Conservation (phyloP, 2,329 filamentous ascomycete species). For the Talaromyces funiculosus region DNA sequence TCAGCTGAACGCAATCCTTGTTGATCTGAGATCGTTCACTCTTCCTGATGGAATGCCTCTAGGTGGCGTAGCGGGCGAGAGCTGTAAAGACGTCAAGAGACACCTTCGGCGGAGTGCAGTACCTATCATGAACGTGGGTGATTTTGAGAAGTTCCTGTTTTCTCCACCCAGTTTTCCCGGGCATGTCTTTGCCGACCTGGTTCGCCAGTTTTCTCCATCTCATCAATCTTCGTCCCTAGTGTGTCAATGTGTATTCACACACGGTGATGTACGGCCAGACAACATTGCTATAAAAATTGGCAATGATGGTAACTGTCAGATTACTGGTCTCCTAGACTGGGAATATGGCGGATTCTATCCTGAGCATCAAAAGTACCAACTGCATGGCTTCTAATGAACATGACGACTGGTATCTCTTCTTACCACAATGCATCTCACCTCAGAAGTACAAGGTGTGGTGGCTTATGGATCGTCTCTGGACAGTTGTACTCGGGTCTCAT, state of each 20-base stretch:
- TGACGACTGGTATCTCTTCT: constrained; percentile 26
- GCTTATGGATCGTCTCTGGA: constrained; percentile 21
- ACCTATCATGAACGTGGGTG: too few species aligned
- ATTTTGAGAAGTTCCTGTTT: too few species aligned
- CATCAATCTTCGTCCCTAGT: constrained; percentile 19
- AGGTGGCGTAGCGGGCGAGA: constrained; percentile 24
- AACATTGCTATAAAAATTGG: constrained; percentile 21
- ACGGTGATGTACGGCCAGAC: constrained; percentile 23
- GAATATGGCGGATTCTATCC: constrained; percentile 30
- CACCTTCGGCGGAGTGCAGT: too few species aligned
- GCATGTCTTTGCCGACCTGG: too few species aligned
- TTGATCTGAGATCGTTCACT: constrained; percentile 18
- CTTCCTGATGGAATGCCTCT: constrained; percentile 16
- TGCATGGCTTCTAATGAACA: constrained; percentile 27
- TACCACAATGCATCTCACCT: constrained; percentile 23
- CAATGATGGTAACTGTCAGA: constrained; percentile 13
- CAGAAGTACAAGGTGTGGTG: constrained; percentile 18
- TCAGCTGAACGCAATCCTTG: constrained; percentile 17
- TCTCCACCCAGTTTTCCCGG: constrained; percentile 21
- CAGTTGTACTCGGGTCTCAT: constrained; percentile 17
- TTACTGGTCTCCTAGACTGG: constrained; percentile 29
- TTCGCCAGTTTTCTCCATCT: too few species aligned
- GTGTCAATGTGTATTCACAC: constrained; percentile 22
- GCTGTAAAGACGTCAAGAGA: constrained; percentile 22
- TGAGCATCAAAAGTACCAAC: too few species aligned